phyloP scores from a whole-genome alignment of 768 basidiomycete species.

The Russula virescens region DNA sequence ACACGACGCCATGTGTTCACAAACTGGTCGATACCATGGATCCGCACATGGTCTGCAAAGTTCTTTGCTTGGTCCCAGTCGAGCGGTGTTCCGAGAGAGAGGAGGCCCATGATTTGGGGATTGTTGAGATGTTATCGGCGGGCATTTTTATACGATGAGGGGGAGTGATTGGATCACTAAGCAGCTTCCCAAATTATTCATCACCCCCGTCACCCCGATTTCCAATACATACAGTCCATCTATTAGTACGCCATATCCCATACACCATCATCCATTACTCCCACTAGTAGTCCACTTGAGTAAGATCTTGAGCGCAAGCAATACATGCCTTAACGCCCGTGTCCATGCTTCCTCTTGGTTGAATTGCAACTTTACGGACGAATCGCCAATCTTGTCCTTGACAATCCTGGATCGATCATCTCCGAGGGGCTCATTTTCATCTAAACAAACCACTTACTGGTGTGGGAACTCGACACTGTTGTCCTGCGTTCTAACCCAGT shows the following conservation, averaged over 20 bases:
- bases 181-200: background rate
- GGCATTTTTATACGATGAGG: background rate
- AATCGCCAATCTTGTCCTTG: constrained; percentile 95
- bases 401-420: constrained; percentile 43
- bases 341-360: constrained; percentile 97
- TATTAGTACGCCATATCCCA: too few species aligned
- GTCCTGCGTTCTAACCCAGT: constrained; percentile 74
- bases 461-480: constrained; percentile 73
- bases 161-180: constrained; percentile 7
- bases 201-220: too few species aligned
- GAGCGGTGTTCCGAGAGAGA: constrained; percentile 90
- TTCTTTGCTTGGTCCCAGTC: constrained; percentile 86
- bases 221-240: too few species aligned
- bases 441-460: constrained; percentile 52
- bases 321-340: constrained; percentile 82
- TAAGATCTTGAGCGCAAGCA: constrained; percentile 82
- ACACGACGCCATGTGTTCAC: constrained; percentile 87
- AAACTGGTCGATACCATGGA: constrained; percentile 94
- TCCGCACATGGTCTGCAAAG: constrained; percentile 82
- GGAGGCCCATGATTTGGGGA: constrained; percentile 66
- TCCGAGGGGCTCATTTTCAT: background rate
- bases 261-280: constrained; percentile 44
- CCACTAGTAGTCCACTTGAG: constrained; percentile 84
- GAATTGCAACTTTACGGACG: constrained; percentile 90
- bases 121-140: background rate